phyloP scores from a whole-genome alignment of 2,329 filamentous ascomycete species.

The Talaromyces marneffei region DNA sequence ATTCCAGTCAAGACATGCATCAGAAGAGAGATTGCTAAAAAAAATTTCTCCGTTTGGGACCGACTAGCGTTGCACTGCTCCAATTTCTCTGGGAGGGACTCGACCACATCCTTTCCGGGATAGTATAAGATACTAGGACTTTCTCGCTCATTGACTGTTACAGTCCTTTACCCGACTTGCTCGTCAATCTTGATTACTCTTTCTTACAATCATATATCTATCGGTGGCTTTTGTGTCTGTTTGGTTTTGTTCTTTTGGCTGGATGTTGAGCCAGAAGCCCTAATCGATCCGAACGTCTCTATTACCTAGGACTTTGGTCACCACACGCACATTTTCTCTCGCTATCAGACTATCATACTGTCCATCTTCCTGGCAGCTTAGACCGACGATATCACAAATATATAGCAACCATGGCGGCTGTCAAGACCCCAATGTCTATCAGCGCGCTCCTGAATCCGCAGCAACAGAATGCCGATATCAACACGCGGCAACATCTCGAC shows the following conservation, averaged over 20 bases:
- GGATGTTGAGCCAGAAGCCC: neutral
- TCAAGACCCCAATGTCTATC: slow-evolving; percentile 14
- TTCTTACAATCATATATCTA: neutral
- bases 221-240: neutral
- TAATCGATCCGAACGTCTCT: neutral
- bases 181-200: neutral
- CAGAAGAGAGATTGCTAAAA: neutral
- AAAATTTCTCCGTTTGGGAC: neutral
- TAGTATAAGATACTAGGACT: slow-evolving; percentile 6
- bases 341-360: neutral
- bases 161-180: neutral
- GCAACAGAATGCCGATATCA: slow-evolving; percentile 6
- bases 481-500: slow-evolving; percentile 24
- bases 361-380: neutral
- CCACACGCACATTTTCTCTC: neutral
- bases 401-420: slow-evolving; percentile 9
- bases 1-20: slow-evolving; percentile 3
- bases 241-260: neutral
- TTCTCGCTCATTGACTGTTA: neutral
- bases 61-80: slow-evolving; percentile 3
- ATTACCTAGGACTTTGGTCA: neutral
- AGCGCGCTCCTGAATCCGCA: slow-evolving; percentile 14
- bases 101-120: slow-evolving; percentile 4
- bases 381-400: neutral
- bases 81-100: neutral